These are phyloP conservation scores for Eimeria necatrix DNA, from an alignment of 169 alveolate genomes.

Conservation along the genomic window DNA sequence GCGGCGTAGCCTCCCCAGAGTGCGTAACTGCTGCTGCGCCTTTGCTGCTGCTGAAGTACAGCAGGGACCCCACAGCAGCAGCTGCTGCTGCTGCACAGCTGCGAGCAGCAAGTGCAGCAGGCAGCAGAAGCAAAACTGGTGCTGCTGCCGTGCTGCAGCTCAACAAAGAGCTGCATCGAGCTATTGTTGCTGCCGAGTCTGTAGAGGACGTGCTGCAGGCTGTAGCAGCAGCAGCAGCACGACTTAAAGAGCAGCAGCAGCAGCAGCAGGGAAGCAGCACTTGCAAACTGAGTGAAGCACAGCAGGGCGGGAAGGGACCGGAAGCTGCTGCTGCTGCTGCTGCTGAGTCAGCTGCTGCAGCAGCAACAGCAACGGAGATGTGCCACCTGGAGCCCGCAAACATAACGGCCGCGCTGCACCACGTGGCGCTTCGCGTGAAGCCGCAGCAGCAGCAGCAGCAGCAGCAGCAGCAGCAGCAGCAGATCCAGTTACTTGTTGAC, in stretches of 20 bases:
- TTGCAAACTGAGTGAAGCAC: not conserved
- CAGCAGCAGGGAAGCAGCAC: constrained; percentile 6
- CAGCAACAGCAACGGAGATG: not conserved
- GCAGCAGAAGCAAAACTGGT: no score
- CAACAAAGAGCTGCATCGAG: not conserved
- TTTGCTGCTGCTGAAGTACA: constrained; percentile 50
- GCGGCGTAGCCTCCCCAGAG: constrained; percentile 33
- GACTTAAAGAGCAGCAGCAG: constrained; percentile 32
- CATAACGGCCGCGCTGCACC: constrained; percentile 52
- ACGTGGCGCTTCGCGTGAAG: not conserved
- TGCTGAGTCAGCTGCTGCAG: not conserved
- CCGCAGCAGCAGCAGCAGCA: constrained; percentile 45
- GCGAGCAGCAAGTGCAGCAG: constrained; percentile 33
- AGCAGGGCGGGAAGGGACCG: not conserved
- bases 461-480: constrained; percentile 9
- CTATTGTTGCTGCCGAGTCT: constrained; percentile 31
- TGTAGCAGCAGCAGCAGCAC: not conserved
- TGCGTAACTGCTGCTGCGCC: constrained; percentile 23
- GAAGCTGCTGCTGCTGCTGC: not conserved
- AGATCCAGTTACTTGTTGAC: not conserved
- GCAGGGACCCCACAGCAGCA: constrained; percentile 22
- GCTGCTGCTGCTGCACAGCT: constrained; percentile 63
- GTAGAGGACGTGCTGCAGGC: constrained; percentile 44
- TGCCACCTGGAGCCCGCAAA: not conserved
- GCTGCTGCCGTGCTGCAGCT: constrained; percentile 28